These are phyloP conservation scores for Fusarium liriodendri DNA, from an alignment of 2,329 filamentous ascomycete species.

Conservation along the genomic window DNA sequence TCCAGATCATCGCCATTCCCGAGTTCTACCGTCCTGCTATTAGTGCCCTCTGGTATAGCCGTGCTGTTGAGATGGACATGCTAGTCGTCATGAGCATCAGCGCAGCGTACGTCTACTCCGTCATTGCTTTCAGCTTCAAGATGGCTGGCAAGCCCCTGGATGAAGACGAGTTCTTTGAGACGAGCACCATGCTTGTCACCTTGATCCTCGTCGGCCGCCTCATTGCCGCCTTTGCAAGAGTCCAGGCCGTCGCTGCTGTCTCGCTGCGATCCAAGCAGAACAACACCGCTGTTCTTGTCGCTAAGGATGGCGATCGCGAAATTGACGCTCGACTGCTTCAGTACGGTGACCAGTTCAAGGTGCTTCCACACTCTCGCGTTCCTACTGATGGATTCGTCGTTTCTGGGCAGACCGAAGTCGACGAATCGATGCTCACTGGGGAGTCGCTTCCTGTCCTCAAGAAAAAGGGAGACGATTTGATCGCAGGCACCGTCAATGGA, in stretches of 20 bases:
- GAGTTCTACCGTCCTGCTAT: slow-evolving; percentile 64
- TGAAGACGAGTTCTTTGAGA: slow-evolving; percentile 52
- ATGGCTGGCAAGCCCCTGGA: slow-evolving; percentile 46
- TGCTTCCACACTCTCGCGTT: slow-evolving; percentile 58
- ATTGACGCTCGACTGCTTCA: slow-evolving; percentile 70
- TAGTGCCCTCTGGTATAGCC: slow-evolving; percentile 57
- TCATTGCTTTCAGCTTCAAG: slow-evolving; percentile 52
- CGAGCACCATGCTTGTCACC: slow-evolving; percentile 56
- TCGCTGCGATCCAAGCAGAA: slow-evolving; percentile 21
- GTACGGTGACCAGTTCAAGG: slow-evolving; percentile 66
- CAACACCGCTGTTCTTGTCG: background rate
- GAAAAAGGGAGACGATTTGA: slow-evolving; percentile 53
- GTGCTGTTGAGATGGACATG: slow-evolving; percentile 66
- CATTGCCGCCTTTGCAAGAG: slow-evolving; percentile 51
- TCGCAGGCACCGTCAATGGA: slow-evolving; percentile 70
- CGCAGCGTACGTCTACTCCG: slow-evolving; percentile 63
- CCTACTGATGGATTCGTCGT: slow-evolving; percentile 70
- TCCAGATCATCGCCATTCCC: slow-evolving; percentile 60
- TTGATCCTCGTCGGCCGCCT: slow-evolving; percentile 54
- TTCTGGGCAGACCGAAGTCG: slow-evolving; percentile 65
- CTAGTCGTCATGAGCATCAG: slow-evolving; percentile 66
- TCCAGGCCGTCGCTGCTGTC: slow-evolving; percentile 51
- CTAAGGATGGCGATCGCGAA: slow-evolving; percentile 38
- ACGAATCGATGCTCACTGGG: slow-evolving; percentile 75
- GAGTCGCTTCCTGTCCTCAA: slow-evolving; percentile 39